Evolutionary conservation across 306 rosid species (phyloP), one percentile per base, ranked within the genome.

Genomic region (Vachellia collinsii): DNA sequence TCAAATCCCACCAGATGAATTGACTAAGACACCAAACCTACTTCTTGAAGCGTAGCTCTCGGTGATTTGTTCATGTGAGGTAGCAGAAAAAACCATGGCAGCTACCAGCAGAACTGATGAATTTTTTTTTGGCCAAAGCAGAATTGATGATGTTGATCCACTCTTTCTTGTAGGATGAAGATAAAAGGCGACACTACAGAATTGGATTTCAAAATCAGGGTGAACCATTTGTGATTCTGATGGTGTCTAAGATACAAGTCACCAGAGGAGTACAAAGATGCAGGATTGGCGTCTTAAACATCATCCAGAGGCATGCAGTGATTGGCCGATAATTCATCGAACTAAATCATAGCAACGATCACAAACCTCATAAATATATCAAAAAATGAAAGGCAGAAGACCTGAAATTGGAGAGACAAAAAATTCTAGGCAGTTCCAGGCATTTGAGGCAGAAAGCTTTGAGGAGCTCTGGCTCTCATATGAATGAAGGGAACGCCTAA

Each of bases 381-480:
- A 87, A 4, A 11, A 77, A 47, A 81, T 53, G 19, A 83, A 67
- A 67, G 87, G 88, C 42, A 70, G 76, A 54, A 76, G 1, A 16
- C 65, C 77, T 3, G 80, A 85, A 75, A 69, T 19, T 75, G 83
- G 71, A 39, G 83, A 77, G 36, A 63, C 65, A 7, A 73, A 77
- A 25, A 68, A 54, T 7, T 51, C 58, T 19, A 17, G 20, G 56
- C 17, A 68, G 36, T 44, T 85, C 82, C 5, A 23, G 44, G 20
- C 70, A 51, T 61, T 39, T 69, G 23, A 83, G 85, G 75, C 90
- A 76, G 19, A 81, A 51, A 44, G 67, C n/a, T 69, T 53, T 84
- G 43, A 86, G 89, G 66, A 80, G 83, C 41, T 72, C 87, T 46
- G 84, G 84, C 39, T 86, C 90, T 23, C 39, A 4, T 58, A 73